Base-by-base conservation (phyloP, 2,329 filamentous ascomycete genomes). In the Endothia cerciana region DNA sequence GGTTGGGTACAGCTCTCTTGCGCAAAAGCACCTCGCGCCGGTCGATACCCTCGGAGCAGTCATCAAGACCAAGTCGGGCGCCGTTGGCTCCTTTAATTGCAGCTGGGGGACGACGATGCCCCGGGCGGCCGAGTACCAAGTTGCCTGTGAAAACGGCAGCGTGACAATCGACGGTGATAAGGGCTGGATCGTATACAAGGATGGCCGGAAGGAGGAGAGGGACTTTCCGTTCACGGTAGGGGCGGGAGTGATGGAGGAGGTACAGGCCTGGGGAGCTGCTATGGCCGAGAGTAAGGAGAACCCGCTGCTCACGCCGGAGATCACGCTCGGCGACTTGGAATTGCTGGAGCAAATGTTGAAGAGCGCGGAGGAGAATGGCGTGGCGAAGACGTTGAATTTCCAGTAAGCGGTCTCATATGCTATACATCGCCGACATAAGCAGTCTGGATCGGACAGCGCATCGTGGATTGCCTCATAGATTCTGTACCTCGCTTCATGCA, bases 11-110 rank as follows among this genome's bases (percentile, higher is more conserved):
- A 86, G 87, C 0, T 73, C 77, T 5, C 82, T 84, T 67, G 74
- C 84, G 56, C 81, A 84, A 67, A 72, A 79, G 53, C 81, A 89
- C 72, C 78, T 91, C 2, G 81, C 85, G 2, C 89, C 89, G 0
- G 80, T 90, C 0, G 89, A 91, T 72, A 89, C 87, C 2, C 78
- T 90, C 62, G 83, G 86, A 71, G 86, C 87, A 6, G 79, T 85
- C 1, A 69, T 89, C 45, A 82, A 80, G 72, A 82, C 86, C 2
- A 79, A 78, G 65, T 82, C 80, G 33, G 87, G 87, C 3, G 80
- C 78, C 2, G 80, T 81, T 0, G 89, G 89, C 1, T 85, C 83
- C 5, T 83, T 89, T 59, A 79, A 81, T 63, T 76, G 86, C n/a
- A 85, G 82, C 1, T 84, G 84, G 62, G 88, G 88, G 2, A 85